Conservation (phyloP, 352 stramenopile genomes). For the Phytopythium boreale region DNA sequence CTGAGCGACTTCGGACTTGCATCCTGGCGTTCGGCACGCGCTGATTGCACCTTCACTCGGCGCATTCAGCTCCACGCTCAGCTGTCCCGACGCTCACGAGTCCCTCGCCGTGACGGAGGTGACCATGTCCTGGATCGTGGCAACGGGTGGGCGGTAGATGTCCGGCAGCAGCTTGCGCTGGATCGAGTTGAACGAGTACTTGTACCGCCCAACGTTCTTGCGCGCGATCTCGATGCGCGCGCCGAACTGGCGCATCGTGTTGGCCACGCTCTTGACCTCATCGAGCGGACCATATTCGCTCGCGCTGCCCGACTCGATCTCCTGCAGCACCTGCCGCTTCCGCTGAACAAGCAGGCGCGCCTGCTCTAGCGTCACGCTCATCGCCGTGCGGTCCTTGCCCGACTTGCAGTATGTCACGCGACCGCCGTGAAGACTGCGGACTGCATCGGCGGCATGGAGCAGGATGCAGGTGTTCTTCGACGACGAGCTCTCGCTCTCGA, state of each 20-base stretch:
- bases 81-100: constrained; percentile 34
- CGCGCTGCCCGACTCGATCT: constrained; percentile 47
- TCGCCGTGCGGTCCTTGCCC: constrained; percentile 97
- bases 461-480: constrained; percentile 89
- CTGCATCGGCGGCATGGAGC: constrained; percentile 74
- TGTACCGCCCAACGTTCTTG: constrained; percentile 95
- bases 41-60: not conserved
- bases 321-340: constrained; percentile 67
- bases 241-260: constrained; percentile 90
- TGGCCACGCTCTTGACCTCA: constrained; percentile 79
- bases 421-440: constrained; percentile 90
- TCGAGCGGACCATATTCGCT: constrained; percentile 57
- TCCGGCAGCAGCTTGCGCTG: constrained; percentile 95
- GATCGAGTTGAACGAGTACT: constrained; percentile 97
- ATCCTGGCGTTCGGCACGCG: no score
- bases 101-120: constrained; percentile 88
- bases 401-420: constrained; percentile 97
- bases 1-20: not conserved
- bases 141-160: constrained; percentile 86
- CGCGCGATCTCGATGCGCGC: constrained; percentile 94
- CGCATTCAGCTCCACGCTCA: not conserved
- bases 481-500: constrained; percentile 70
- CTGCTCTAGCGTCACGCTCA: constrained; percentile 96
- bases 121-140: constrained; percentile 91
- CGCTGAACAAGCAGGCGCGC: constrained; percentile 85